Evolutionary conservation across 805 yeast species (phyloP), one percentile per base, ranked within the genome.

Genomic region (Candida tallmaniae): DNA sequence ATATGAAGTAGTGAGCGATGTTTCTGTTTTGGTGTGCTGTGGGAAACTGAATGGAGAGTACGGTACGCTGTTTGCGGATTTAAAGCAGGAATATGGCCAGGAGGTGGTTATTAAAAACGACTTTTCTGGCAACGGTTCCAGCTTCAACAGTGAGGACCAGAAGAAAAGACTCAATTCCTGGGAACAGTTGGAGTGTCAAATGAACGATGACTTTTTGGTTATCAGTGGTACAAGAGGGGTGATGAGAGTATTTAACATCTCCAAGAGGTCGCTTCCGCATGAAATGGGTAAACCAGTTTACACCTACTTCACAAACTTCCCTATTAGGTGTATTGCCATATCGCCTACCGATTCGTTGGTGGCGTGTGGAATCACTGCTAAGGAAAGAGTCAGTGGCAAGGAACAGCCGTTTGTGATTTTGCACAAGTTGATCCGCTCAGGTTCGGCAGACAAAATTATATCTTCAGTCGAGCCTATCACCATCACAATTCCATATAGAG

Each of bases 301-400:
- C 56, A 74, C 84, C 0, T 77, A 83, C 50, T 63, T 74, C 24
- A 79, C 86, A 8, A 74, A 72, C 35, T 83, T 84, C 51, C 89
- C 90, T 1, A 81, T 89, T 23, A 58, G 95, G 33, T 86, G 95
- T 50, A 67, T 86, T 30, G 82, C 86, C 23, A 65, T 88, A 1
- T 74, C 90, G 7, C 73, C 78, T 0, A 65, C 73, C 44, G 87
- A 83, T 17, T 62, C 70, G 13, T 61, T 80, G 17, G 64, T 88
- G 9, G 93, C 93, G 4, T 75, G 86, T 43, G 93, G 95, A 1
- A 79, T 89, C 20, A 83, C 90, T 0, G 93, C 95, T 0, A 74
- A 78, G 38, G 94, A 85, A 51, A 68, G 82, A 38, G 59, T 72
- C 14, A 73, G 80, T 1, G 78, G 80, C 3, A 70, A 78, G 19